Percentiles rank a stretch among this genome's conserved stretches.
Evolutionary conservation across 331 rosid genomes (phyloP).

Genomic region (Erythrophleum ivorense): DNA sequence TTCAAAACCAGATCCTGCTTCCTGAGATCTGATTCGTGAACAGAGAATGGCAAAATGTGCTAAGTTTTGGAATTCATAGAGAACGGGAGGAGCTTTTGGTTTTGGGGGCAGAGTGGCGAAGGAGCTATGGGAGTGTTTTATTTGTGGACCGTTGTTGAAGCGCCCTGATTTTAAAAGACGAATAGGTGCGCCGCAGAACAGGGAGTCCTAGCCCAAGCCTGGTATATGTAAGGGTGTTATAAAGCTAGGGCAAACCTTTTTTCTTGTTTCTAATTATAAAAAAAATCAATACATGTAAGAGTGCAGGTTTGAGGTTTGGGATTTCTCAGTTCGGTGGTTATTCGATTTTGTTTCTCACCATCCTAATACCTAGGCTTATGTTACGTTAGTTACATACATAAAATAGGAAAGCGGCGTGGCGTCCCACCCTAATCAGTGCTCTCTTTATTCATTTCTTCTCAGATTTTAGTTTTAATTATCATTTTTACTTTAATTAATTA

Average conservation of each 20-base stretch:
- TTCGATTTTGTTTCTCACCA: too few species aligned
- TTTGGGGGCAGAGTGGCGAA: neutral
- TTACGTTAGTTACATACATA: too few species aligned
- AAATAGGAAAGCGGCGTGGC: too few species aligned
- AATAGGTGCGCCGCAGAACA: neutral
- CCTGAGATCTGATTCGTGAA: neutral
- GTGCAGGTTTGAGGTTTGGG: neutral
- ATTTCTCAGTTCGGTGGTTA: too few species aligned
- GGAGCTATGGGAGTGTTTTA: neutral
- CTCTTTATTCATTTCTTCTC: too few species aligned
- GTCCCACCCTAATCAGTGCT: too few species aligned
- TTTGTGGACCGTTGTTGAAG: neutral
- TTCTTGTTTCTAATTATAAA: neutral
- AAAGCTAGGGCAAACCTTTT: neutral
- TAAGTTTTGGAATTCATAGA: neutral
- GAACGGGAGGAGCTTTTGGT: neutral
- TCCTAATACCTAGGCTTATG: too few species aligned
- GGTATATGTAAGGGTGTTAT: neutral
- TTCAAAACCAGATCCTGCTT: conserved; percentile 23
- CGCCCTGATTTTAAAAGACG: neutral
- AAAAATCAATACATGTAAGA: neutral
- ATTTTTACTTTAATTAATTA: too few species aligned
- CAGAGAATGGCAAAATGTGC: neutral
- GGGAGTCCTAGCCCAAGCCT: neutral
- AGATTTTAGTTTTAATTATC: too few species aligned